A percentile compares a stretch with the other conserved stretches of the same genome.
phyloP scores from a whole-genome alignment of 805 yeast species.

The Lipomyces yamanashiensis region DNA sequence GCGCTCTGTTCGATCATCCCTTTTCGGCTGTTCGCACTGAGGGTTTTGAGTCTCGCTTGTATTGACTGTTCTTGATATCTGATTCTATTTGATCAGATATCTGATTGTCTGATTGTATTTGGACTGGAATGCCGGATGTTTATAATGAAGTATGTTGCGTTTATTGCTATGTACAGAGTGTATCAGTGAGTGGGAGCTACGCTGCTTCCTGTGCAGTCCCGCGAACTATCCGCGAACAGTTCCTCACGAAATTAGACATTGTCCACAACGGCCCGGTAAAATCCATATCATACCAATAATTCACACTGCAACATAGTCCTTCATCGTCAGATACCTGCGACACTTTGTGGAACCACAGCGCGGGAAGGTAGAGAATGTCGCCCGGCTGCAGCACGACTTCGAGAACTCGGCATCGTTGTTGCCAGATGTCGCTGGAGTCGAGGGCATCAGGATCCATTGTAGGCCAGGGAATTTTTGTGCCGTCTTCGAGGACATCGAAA shows the following conservation, averaged over 20 bases:
- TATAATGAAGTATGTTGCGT: too few relatives aligned
- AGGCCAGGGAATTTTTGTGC: constrained; percentile 29
- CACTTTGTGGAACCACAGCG: constrained; percentile 51
- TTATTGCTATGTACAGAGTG: too few relatives aligned
- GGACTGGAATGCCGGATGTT: too few relatives aligned
- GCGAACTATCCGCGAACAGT: background rate
- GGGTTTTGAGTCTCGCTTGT: background rate
- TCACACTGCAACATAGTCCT: constrained; percentile 33
- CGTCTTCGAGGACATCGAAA: constrained; percentile 33
- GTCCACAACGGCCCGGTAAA: constrained; percentile 30
- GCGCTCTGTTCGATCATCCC: too few relatives aligned
- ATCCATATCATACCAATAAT: constrained; percentile 36
- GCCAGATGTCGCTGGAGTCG: constrained; percentile 17
- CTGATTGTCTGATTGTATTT: too few relatives aligned
- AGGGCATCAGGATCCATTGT: constrained; percentile 25
- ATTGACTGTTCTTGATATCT: too few relatives aligned
- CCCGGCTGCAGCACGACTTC: constrained; percentile 45
- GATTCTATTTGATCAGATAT: background rate
- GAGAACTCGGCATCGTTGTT: constrained; percentile 16
- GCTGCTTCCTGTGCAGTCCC: too few relatives aligned
- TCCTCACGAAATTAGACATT: constrained; percentile 9
- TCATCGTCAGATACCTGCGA: constrained; percentile 28
- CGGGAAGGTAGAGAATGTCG: constrained; percentile 47
- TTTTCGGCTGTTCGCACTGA: background rate
- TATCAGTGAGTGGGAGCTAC: too few relatives aligned